These are phyloP conservation scores for Backusella circina DNA, from an alignment of 192 early-diverging fungal species.

Conservation along the genomic window DNA sequence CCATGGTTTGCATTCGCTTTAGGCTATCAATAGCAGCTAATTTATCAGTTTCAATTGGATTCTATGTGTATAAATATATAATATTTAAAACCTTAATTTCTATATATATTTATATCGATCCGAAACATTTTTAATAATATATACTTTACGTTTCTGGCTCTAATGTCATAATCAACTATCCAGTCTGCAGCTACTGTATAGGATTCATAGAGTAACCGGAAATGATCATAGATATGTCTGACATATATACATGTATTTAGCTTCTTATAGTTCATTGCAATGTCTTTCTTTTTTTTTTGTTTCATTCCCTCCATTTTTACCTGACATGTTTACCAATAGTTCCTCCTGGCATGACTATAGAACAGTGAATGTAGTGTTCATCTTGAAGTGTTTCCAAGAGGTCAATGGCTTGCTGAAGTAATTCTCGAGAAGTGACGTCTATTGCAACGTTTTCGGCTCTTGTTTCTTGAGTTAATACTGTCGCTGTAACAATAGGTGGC, in stretches of 20 bases:
- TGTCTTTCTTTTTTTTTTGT: too few relatives aligned
- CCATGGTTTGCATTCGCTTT: conserved; percentile 10
- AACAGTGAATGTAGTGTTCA: conserved; percentile 35
- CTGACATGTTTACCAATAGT: conserved; percentile 52
- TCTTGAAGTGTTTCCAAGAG: conserved; percentile 19
- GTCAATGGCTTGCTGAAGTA: conserved; percentile 31
- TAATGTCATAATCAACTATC: conserved; percentile 40
- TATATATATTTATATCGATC: background rate
- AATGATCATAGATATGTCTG: conserved; percentile 47
- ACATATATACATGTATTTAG: too few relatives aligned
- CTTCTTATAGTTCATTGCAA: too few relatives aligned
- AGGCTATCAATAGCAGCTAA: conserved; percentile 33
- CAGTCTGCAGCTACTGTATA: conserved; percentile 12
- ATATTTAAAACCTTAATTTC: too few relatives aligned
- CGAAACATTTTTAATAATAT: background rate
- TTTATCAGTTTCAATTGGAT: conserved; percentile 41
- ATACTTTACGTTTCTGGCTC: conserved; percentile 40
- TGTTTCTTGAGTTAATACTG: background rate
- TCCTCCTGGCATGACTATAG: conserved; percentile 36
- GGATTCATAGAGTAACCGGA: conserved; percentile 32
- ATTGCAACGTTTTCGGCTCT: background rate
- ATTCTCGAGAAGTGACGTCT: background rate
- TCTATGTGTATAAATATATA: too few relatives aligned
- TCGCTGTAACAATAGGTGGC: background rate
- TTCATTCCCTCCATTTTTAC: background rate